These are phyloP conservation scores for Pseudopediastrum boryanum DNA, from an alignment of 139 green algal genomes.

Conservation along the genomic window DNA sequence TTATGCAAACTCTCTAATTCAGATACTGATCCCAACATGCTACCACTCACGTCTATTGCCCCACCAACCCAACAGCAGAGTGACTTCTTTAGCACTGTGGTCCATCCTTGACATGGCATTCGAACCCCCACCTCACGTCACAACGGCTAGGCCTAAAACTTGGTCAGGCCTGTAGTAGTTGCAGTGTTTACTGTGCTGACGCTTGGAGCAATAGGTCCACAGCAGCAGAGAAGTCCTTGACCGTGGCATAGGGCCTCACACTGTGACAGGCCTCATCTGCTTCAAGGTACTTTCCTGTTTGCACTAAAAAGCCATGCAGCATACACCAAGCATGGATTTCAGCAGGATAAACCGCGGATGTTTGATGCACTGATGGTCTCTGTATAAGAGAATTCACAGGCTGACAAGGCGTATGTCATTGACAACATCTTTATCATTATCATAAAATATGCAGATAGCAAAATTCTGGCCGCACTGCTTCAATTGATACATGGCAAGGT, in stretches of 20 bases:
- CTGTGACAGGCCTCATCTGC: conserved; percentile 34
- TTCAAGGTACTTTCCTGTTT: conserved; percentile 46
- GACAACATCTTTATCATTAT: not conserved
- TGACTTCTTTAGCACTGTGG: too few species aligned
- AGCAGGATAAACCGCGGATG: not conserved
- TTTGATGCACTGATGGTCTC: not conserved
- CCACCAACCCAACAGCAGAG: too few species aligned
- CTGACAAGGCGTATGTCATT: not conserved
- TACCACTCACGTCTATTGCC: too few species aligned
- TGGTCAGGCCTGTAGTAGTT: too few species aligned
- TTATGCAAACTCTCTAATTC: too few species aligned
- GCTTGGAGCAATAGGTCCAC: too few species aligned
- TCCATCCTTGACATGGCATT: too few species aligned
- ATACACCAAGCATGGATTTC: not conserved
- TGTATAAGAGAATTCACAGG: not conserved
- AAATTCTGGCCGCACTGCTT: not conserved
- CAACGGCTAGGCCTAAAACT: too few species aligned
- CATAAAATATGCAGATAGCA: not conserved
- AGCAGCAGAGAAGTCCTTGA: conserved; percentile 40
- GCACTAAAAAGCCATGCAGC: conserved; percentile 1
- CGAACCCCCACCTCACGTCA: too few species aligned
- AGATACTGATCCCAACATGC: too few species aligned
- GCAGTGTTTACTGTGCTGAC: too few species aligned
- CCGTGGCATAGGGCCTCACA: conserved; percentile 29
- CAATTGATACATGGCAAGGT: too few species aligned